Conservation (phyloP, 208 protist species). For the Crithidia fasciculata region DNA sequence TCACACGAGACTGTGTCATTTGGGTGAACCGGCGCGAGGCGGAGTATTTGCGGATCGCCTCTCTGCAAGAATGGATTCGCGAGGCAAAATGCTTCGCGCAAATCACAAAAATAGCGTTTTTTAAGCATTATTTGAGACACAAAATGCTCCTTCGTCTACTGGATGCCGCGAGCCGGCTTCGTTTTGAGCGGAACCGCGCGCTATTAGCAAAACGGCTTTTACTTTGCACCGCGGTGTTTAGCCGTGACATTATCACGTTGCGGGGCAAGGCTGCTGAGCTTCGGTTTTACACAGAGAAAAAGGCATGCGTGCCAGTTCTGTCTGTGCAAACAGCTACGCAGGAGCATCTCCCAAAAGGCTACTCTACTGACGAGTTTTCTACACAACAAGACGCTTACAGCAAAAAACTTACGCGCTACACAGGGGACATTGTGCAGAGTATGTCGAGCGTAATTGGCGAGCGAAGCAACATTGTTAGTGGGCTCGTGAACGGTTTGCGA, state of each 20-base stretch:
- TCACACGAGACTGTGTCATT: slow-evolving; percentile 71
- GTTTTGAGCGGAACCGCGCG: slow-evolving; percentile 35
- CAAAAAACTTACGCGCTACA: slow-evolving; percentile 6
- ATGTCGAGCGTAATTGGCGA: slow-evolving; percentile 50
- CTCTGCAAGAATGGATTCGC: slow-evolving; percentile 59
- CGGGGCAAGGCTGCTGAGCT: slow-evolving; percentile 40
- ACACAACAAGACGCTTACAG: neutral
- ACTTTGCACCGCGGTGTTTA: slow-evolving; percentile 46
- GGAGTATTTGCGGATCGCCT: slow-evolving; percentile 46
- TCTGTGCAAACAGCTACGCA: slow-evolving; percentile 21
- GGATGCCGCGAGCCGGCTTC: slow-evolving; percentile 27
- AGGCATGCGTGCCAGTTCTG: slow-evolving; percentile 4
- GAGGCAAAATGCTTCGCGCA: slow-evolving; percentile 58
- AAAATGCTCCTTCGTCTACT: slow-evolving; percentile 59
- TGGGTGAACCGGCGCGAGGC: slow-evolving; percentile 64
- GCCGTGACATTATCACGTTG: slow-evolving; percentile 20
- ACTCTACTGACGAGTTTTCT: slow-evolving; percentile 11
- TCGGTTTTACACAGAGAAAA: slow-evolving; percentile 11
- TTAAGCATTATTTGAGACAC: slow-evolving; percentile 53
- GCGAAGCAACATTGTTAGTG: slow-evolving; percentile 11
- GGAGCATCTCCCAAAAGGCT: neutral
- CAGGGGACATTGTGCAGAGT: slow-evolving; percentile 60
- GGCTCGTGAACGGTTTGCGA: neutral
- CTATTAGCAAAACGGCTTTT: slow-evolving; percentile 56
- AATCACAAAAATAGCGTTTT: slow-evolving; percentile 66